Percentiles rank a stretch among this genome's conserved stretches.
Evolutionary conservation across 805 yeast species (phyloP).

Genomic region (Scheffersomyces ergatensis): DNA sequence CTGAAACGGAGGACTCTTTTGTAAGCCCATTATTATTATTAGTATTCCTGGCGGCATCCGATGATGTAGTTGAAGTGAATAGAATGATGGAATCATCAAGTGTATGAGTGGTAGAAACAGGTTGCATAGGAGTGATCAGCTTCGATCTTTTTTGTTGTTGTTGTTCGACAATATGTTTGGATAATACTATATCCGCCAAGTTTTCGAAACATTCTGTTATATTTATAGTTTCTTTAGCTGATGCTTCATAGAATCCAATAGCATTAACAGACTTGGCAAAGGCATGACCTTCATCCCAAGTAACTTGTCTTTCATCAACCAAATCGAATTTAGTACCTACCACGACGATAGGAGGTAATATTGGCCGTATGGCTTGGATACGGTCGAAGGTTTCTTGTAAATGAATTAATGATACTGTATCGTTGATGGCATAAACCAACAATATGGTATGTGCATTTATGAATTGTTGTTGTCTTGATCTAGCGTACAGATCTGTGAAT

Average conservation of each 20-base stretch:
- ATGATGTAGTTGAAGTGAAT: background rate
- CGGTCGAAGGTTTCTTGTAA: slow-evolving; percentile 27
- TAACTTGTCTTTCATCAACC: slow-evolving; percentile 23
- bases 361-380: slow-evolving; percentile 16
- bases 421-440: slow-evolving; percentile 27
- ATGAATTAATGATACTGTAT: slow-evolving; percentile 23
- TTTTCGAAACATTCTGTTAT: slow-evolving; percentile 29
- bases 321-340: slow-evolving; percentile 30
- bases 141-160: background rate
- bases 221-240: slow-evolving; percentile 15
- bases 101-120: background rate
- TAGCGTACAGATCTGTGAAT: slow-evolving; percentile 22
- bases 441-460: slow-evolving; percentile 27
- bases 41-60: background rate
- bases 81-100: background rate
- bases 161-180: background rate
- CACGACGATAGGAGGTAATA: slow-evolving; percentile 27
- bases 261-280: slow-evolving; percentile 26
- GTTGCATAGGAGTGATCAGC: background rate
- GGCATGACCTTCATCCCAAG: slow-evolving; percentile 24
- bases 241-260: slow-evolving; percentile 24
- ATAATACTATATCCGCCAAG: slow-evolving; percentile 12
- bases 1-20: background rate
- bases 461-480: slow-evolving; percentile 24
- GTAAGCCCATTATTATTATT: background rate